Conservation (phyloP, 352 stramenopile genomes). For the Globisporangium iwayamae region DNA sequence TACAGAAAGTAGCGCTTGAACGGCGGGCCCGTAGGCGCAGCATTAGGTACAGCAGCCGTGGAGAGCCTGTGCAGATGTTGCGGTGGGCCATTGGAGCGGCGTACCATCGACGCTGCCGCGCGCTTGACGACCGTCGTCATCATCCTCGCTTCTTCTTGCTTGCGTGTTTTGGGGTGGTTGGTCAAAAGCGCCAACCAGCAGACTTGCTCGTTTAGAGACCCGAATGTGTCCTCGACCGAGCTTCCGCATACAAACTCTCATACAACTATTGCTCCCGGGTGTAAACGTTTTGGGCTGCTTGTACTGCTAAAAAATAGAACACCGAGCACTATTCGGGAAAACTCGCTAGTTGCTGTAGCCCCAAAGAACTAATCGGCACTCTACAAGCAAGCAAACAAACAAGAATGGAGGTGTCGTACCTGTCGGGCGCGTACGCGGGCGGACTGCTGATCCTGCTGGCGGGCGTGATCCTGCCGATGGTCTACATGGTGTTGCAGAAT, state of each 20-base stretch:
- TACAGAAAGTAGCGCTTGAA: conserved; percentile 75
- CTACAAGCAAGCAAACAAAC: background rate
- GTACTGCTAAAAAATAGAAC: no score
- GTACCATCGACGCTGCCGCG: background rate
- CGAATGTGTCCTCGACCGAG: no score
- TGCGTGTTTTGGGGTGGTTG: background rate
- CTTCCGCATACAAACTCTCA: no score
- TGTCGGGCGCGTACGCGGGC: conserved; percentile 63
- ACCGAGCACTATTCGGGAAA: no score
- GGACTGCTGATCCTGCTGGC: conserved; percentile 64
- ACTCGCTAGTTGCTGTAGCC: no score
- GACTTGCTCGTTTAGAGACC: no score
- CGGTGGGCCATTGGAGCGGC: background rate
- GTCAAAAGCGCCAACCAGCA: background rate
- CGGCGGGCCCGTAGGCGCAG: conserved; percentile 24
- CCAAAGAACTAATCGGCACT: no score
- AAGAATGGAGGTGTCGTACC: conserved; percentile 57
- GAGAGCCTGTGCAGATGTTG: conserved; percentile 18
- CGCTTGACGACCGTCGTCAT: conserved; percentile 4
- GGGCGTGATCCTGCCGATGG: conserved; percentile 70
- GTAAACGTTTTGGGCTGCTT: no score
- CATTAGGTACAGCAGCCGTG: background rate
- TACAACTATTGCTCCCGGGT: no score
- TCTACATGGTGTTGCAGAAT: conserved; percentile 87
- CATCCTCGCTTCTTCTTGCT: background rate